Evolutionary conservation across 2,329 filamentous ascomycete genomes (phyloP).

Genomic region (Amauroascus verrucosus): DNA sequence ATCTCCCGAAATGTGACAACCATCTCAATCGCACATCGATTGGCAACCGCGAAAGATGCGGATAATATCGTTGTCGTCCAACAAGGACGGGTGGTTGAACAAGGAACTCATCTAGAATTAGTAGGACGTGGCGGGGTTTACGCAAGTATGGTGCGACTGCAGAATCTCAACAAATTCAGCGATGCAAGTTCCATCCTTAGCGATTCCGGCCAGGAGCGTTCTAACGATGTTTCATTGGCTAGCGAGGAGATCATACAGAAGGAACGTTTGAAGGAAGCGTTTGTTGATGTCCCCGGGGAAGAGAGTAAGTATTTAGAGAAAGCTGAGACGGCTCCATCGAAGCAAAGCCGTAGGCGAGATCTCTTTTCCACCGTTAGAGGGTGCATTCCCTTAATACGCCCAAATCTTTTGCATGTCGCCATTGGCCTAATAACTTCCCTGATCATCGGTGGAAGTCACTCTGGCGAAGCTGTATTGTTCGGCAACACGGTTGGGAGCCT

Average conservation of each 20-base stretch:
- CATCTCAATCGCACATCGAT: slow-evolving; percentile 30
- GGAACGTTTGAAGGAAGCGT: neutral
- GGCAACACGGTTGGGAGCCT: slow-evolving; percentile 45
- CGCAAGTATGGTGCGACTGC: slow-evolving; percentile 41
- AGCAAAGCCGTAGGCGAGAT: neutral
- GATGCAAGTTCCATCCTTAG: slow-evolving; percentile 10
- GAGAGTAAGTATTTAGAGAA: neutral
- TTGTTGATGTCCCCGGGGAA: neutral
- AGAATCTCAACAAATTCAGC: slow-evolving; percentile 26
- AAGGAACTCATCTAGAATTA: slow-evolving; percentile 28
- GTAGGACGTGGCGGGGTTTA: slow-evolving; percentile 34
- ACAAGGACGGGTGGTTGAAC: slow-evolving; percentile 26
- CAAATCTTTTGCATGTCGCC: slow-evolving; percentile 31
- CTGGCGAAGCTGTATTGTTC: slow-evolving; percentile 45
- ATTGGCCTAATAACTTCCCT: slow-evolving; percentile 39
- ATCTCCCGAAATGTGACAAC: slow-evolving; percentile 25
- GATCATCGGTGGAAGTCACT: slow-evolving; percentile 46
- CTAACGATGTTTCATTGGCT: neutral
- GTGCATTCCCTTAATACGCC: slow-evolving; percentile 34
- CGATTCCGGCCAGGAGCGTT: slow-evolving; percentile 1
- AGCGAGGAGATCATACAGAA: neutral
- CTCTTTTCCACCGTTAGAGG: slow-evolving; percentile 23
- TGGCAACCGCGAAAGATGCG: slow-evolving; percentile 29
- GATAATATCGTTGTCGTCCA: slow-evolving; percentile 32
- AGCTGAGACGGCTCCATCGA: neutral